Base-by-base conservation (phyloP, 495 filamentous ascomycete genomes). In the Aspergillus funiculosus region DNA sequence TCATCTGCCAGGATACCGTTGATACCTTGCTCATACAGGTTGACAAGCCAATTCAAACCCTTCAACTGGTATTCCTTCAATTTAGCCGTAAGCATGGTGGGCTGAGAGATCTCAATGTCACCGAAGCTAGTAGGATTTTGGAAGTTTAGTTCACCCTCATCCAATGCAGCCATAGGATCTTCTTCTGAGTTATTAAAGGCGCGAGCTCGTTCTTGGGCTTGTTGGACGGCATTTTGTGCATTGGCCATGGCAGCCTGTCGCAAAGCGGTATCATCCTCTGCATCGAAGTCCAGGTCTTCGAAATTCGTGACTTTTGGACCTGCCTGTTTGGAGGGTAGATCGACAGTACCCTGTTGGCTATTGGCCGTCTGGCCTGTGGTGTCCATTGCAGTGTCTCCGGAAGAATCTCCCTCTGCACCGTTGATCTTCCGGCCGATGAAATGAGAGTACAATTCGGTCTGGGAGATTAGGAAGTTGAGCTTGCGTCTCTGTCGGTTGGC, bases 361-460 rank as follows among this genome's bases (percentile, higher is more conserved):
- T 75, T 68, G 51, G 69, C 68, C 4, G 64, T 75, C 45, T 77
- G 65, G 3, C 54, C 61, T 3, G 69, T 65, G 0, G 72, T 76
- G 27, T 80, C 80, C 30, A 87, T 83, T 0, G 68, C 71, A 5
- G 76, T 79, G 57, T 87, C 86, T 50, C 89, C 86, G n/a, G 87
- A 86, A 32, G 81, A 87, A 62, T 96, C 89, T 10, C 94, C 86
- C 52, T 95, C 91, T 57, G 87, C 83, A 3, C 90, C 97, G 72
- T 92, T 92, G 64, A 97, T 91, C 72, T 99, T 99, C 64, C 94
- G 94, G 54, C 94, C 92, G 54, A 99, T 95, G 63, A 99, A 99
- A 77, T 99, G 92, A 7, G 91, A 96, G 69, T 97, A 99, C 43
- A 99, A 71, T 58, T 99, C 92, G 14, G 92, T 99, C 67, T 99